These are phyloP conservation scores for Sisymbrium irio DNA, from an alignment of 345 rosid genomes.

Conservation along the genomic window DNA sequence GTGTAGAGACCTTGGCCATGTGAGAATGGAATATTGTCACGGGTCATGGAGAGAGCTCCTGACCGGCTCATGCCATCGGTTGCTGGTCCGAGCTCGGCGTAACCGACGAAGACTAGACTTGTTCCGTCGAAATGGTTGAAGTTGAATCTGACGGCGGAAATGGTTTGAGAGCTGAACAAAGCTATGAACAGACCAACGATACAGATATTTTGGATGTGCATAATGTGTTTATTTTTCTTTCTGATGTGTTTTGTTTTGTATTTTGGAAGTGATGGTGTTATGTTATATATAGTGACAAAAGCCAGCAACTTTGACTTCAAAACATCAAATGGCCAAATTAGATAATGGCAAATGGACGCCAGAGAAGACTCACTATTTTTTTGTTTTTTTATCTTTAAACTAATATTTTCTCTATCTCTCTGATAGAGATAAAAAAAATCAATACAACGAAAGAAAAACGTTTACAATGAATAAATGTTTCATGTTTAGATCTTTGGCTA, in stretches of 20 bases:
- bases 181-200: neutral
- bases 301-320: neutral
- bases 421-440: no score
- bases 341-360: neutral
- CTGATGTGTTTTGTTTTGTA: neutral
- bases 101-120: neutral
- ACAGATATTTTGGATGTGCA: constrained; percentile 5
- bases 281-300: neutral
- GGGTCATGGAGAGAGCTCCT: constrained; percentile 17
- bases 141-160: constrained; percentile 10
- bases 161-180: neutral
- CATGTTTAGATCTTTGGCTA: no score
- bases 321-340: neutral
- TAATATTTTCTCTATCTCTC: no score
- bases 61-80: constrained; percentile 5
- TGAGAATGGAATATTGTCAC: constrained; percentile 19
- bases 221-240: neutral
- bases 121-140: constrained; percentile 23
- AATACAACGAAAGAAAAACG: no score
- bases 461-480: no score
- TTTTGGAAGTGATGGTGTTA: neutral
- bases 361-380: neutral
- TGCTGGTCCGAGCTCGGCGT: constrained; percentile 7
- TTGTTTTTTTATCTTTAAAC: no score
- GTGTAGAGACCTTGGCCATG: constrained; percentile 21